Evolutionary conservation across 176 grass and related monocot genomes (phyloP).

Genomic region (Triticum urartu): DNA sequence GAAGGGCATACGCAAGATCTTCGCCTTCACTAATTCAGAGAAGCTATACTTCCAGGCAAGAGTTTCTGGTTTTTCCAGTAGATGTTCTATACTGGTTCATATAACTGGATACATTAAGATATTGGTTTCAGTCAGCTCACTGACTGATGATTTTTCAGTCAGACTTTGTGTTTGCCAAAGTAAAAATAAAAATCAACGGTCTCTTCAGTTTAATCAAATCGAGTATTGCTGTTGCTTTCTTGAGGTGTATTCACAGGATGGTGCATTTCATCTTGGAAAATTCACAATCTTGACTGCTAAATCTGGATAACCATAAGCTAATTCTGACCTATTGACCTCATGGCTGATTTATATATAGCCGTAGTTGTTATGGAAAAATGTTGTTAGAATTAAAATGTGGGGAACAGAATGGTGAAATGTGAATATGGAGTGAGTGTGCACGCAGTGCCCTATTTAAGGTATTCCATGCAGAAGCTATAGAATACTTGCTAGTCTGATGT

Average conservation of each 20-base stretch:
- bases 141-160: background rate
- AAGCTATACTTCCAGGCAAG: constrained; percentile 96
- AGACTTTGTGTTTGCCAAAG: background rate
- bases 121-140: too few species aligned
- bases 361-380: background rate
- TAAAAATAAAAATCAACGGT: background rate
- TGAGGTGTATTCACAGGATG: background rate
- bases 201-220: background rate
- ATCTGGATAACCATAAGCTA: background rate
- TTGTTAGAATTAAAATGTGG: background rate
- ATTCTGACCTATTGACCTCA: background rate
- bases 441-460: background rate
- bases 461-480: background rate
- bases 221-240: background rate
- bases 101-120: too few species aligned
- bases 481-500: background rate
- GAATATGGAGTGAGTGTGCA: background rate
- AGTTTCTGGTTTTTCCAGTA: constrained; percentile 2
- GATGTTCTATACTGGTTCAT: background rate
- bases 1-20: constrained; percentile 76
- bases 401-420: background rate
- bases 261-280: background rate
- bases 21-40: constrained; percentile 91
- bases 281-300: background rate
- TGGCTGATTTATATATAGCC: background rate